A percentile compares a stretch with the other conserved stretches of the same genome.
Evolutionary conservation across 2,329 filamentous ascomycete genomes (phyloP).

Genomic region (Bipolaris bicolor): DNA sequence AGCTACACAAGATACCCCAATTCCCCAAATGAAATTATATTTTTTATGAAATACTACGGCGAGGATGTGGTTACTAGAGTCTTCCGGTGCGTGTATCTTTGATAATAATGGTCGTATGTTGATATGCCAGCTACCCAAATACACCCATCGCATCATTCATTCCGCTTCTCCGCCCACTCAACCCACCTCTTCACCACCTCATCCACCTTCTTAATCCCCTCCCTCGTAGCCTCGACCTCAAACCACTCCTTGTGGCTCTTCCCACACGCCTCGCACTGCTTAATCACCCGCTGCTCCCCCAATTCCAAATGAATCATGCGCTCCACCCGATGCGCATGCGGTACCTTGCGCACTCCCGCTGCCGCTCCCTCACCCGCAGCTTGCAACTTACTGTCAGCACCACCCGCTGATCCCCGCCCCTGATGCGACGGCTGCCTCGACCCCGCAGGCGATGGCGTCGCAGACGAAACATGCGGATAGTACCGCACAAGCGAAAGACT

Average conservation of each 20-base stretch:
- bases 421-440: neutral
- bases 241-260: slow-evolving; percentile 95
- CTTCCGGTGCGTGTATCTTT: neutral
- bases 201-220: slow-evolving; percentile 71
- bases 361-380: too few relatives aligned
- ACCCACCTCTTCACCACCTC: slow-evolving; percentile 85
- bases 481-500: slow-evolving; percentile 85
- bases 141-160: slow-evolving; percentile 7
- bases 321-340: slow-evolving; percentile 87
- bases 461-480: slow-evolving; percentile 74
- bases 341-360: slow-evolving; percentile 68
- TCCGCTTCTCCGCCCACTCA: slow-evolving; percentile 70
- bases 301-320: slow-evolving; percentile 89
- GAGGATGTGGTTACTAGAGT: neutral
- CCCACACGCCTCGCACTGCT: slow-evolving; percentile 76
- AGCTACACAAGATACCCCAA: slow-evolving; percentile 41
- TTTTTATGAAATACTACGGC: neutral
- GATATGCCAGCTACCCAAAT: neutral
- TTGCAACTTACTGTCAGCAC: too few relatives aligned
- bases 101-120: neutral
- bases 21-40: slow-evolving; percentile 28
- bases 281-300: slow-evolving; percentile 63
- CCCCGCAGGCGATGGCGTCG: slow-evolving; percentile 33
- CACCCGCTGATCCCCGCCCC: neutral
- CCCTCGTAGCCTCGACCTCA: slow-evolving; percentile 76